phyloP scores from a whole-genome alignment of 2,329 filamentous ascomycete species.

The Talaromyces rugulosus region DNA sequence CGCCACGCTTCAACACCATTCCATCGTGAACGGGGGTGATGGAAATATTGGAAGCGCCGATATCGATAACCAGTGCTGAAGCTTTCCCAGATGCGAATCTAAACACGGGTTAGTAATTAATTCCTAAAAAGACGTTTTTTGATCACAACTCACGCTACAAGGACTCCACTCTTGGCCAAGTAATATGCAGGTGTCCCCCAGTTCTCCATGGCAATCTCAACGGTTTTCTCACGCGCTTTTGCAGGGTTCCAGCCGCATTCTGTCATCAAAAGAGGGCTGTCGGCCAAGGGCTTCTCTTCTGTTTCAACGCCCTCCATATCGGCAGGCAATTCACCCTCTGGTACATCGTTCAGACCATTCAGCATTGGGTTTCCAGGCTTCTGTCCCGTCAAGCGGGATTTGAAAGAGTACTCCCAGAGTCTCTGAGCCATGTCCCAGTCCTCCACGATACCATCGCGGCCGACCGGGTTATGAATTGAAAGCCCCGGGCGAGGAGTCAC shows the following conservation, averaged over 20 bases:
- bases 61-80: conserved; percentile 85
- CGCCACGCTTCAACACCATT: conserved; percentile 84
- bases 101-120: conserved; percentile 3
- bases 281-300: conserved; percentile 73
- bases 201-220: conserved; percentile 94
- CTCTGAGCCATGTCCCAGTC: conserved; percentile 91
- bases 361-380: conserved; percentile 65
- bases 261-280: conserved; percentile 88
- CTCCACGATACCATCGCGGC: conserved; percentile 81
- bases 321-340: conserved; percentile 54
- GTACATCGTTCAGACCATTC: conserved; percentile 73
- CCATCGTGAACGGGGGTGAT: conserved; percentile 92
- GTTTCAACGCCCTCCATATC: conserved; percentile 58
- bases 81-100: conserved; percentile 88
- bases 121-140: not conserved
- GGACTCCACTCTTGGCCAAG: conserved; percentile 80
- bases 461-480: conserved; percentile 90
- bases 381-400: conserved; percentile 77
- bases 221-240: conserved; percentile 87
- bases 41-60: conserved; percentile 82
- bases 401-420: conserved; percentile 90
- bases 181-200: conserved; percentile 96
- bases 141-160: conserved; percentile 61
- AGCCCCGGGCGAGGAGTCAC: conserved; percentile 70
- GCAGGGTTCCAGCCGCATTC: conserved; percentile 88